A percentile compares a stretch with the other conserved stretches of the same genome.
Evolutionary conservation across 148 eudicot genomes (phyloP).

Genomic region (Camellia granthamiana): DNA sequence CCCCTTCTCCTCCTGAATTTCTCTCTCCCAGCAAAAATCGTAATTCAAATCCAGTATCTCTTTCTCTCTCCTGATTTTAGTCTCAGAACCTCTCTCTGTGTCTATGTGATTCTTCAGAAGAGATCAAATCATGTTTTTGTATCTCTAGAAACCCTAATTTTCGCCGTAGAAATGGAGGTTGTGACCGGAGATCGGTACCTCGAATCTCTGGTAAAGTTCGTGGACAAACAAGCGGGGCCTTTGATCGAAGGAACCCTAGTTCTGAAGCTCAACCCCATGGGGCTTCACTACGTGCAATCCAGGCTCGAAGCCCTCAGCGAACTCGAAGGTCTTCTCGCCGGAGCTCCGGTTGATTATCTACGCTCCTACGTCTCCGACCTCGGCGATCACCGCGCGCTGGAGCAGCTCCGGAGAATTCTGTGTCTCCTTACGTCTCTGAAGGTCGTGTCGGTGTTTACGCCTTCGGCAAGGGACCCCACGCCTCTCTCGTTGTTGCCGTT

Average conservation of each 20-base stretch:
- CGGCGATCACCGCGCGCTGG: constrained; percentile 90
- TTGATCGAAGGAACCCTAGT: constrained; percentile 64
- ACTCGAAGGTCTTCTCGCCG: constrained; percentile 65
- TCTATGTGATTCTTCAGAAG: not conserved
- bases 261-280: constrained; percentile 74
- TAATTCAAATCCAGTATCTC: not conserved
- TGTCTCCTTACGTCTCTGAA: constrained; percentile 64
- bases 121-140: not conserved
- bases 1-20: constrained; percentile 5
- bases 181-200: constrained; percentile 89
- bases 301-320: constrained; percentile 76
- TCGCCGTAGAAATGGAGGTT: constrained; percentile 36
- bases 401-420: constrained; percentile 73
- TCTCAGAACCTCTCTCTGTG: not conserved
- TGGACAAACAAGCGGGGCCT: constrained; percentile 51
- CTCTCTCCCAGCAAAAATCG: not conserved
- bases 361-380: constrained; percentile 89
- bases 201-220: constrained; percentile 74
- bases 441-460: constrained; percentile 62
- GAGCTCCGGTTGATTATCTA: constrained; percentile 92
- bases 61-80: not conserved
- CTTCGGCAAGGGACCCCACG: constrained; percentile 66
- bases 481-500: constrained; percentile 61
- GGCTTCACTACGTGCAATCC: constrained; percentile 83
- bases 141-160: not conserved